A percentile compares a stretch with the other conserved stretches of the same genome.
phyloP scores from a whole-genome alignment of 768 basidiomycete genomes.

The Coprinellus aureogranulatus region DNA sequence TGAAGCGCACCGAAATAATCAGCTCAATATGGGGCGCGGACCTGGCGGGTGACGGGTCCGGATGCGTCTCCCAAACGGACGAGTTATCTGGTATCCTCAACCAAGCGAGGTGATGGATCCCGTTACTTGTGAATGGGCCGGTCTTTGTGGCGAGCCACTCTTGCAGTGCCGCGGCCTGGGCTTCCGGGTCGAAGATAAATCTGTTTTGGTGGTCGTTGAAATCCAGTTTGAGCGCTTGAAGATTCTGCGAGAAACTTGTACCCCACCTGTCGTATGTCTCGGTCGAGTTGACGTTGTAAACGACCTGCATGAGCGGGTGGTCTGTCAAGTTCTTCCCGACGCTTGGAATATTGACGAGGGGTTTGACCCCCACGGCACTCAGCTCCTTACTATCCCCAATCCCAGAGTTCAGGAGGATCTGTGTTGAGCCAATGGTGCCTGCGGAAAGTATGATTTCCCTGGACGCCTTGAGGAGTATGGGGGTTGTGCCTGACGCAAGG shows the following conservation, averaged over 20 bases:
- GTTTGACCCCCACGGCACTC: constrained; percentile 19
- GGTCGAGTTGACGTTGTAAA: constrained; percentile 25
- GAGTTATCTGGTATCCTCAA: constrained; percentile 21
- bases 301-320: constrained; percentile 26
- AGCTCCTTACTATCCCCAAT: constrained; percentile 30
- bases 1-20: constrained; percentile 8
- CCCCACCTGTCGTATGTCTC: constrained; percentile 24
- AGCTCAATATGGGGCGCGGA: constrained; percentile 25
- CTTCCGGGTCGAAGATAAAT: constrained; percentile 19
- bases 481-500: too few species aligned
- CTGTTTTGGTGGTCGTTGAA: too few species aligned
- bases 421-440: constrained; percentile 36
- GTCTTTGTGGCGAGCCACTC: constrained; percentile 21
- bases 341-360: constrained; percentile 29
- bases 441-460: constrained; percentile 54
- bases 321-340: constrained; percentile 40
- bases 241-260: too few species aligned
- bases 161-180: constrained; percentile 19
- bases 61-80: constrained; percentile 14
- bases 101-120: constrained; percentile 23
- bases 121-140: constrained; percentile 19
- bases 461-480: constrained; percentile 33
- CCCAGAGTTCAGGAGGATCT: constrained; percentile 35
- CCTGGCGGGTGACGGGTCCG: constrained; percentile 23
- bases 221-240: too few species aligned